phyloP scores from a whole-genome alignment of 371 early-diverging fungal species.

The Mortierella sp. region DNA sequence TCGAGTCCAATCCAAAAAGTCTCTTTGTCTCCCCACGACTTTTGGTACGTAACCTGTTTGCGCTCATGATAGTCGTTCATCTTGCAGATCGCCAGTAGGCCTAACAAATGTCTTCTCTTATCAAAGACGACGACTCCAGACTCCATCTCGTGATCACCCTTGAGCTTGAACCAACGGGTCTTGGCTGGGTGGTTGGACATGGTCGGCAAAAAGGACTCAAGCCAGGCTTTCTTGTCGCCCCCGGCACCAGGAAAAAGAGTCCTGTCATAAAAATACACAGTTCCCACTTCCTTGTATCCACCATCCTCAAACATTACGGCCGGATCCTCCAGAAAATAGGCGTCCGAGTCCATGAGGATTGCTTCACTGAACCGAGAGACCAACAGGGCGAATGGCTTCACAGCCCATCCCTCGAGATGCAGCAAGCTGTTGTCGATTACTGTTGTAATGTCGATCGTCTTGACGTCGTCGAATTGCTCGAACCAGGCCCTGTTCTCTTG shows the following conservation, averaged over 20 bases:
- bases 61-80: constrained; percentile 67
- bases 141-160: constrained; percentile 72
- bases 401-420: constrained; percentile 66
- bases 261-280: constrained; percentile 76
- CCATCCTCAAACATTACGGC: constrained; percentile 65
- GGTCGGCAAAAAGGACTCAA: constrained; percentile 64
- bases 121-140: constrained; percentile 75
- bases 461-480: constrained; percentile 60
- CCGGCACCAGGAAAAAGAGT: constrained; percentile 60
- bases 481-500: constrained; percentile 57
- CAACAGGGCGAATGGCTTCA: constrained; percentile 76
- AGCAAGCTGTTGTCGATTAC: constrained; percentile 62
- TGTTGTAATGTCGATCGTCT: constrained; percentile 60
- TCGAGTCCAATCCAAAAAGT: constrained; percentile 70
- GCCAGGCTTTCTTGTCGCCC: constrained; percentile 56
- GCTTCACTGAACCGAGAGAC: constrained; percentile 72
- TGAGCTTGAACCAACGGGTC: constrained; percentile 62
- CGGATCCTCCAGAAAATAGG: constrained; percentile 73
- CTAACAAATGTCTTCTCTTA: constrained; percentile 62
- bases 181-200: constrained; percentile 60
- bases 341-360: constrained; percentile 86
- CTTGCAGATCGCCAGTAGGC: constrained; percentile 68
- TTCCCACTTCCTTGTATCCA: constrained; percentile 69
- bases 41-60: constrained; percentile 60
- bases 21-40: constrained; percentile 69